Conservation (phyloP, 805 yeast genomes). For the Ogataea nakhonphanomensis region DNA sequence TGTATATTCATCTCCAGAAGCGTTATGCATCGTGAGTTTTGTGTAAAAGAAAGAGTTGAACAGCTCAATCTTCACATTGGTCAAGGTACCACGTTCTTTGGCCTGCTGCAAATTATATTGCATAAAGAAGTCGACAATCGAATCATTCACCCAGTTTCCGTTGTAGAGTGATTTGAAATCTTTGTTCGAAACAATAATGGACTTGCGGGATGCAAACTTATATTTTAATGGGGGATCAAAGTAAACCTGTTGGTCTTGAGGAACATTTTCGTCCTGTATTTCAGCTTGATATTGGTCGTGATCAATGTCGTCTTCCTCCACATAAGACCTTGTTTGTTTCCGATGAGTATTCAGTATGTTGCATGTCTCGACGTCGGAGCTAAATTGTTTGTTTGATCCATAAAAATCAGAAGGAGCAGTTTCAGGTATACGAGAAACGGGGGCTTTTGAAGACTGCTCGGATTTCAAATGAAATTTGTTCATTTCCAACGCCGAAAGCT, state of each 20-base stretch:
- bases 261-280: constrained; percentile 29
- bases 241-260: constrained; percentile 28
- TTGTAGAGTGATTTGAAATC: constrained; percentile 80
- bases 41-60: constrained; percentile 85
- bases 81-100: constrained; percentile 31
- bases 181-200: constrained; percentile 54
- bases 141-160: constrained; percentile 87
- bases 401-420: constrained; percentile 13
- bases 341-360: constrained; percentile 14
- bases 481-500: constrained; percentile 11
- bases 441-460: not conserved
- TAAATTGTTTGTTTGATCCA: constrained; percentile 7
- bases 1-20: constrained; percentile 42
- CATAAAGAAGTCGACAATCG: constrained; percentile 79
- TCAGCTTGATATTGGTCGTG: constrained; percentile 37
- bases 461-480: constrained; percentile 10
- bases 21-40: constrained; percentile 41
- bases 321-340: not conserved
- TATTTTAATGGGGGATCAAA: constrained; percentile 40
- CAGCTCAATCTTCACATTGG: constrained; percentile 42
- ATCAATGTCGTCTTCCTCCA: not conserved
- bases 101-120: constrained; percentile 44
- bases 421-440: not conserved
- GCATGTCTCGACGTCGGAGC: constrained; percentile 8
- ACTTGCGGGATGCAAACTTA: constrained; percentile 50